phyloP scores from a whole-genome alignment of 495 filamentous ascomycete species.

The Penicillium desertorum region DNA sequence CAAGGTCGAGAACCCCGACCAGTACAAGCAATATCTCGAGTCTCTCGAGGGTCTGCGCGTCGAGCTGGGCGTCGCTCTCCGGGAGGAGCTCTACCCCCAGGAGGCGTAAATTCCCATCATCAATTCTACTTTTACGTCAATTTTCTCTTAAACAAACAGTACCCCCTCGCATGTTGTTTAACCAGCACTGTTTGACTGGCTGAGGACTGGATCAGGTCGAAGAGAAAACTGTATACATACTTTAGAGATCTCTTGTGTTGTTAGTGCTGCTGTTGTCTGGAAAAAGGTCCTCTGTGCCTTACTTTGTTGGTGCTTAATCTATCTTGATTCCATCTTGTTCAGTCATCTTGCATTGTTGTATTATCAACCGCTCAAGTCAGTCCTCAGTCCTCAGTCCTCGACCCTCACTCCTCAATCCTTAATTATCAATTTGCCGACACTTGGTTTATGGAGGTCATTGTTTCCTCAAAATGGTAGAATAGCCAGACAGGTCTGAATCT shows the following conservation, averaged over 20 bases:
- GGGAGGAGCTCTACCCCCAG: conserved; percentile 93
- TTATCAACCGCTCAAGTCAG: conserved; percentile 10
- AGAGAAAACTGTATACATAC: conserved; percentile 53
- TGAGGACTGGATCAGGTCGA: conserved; percentile 32
- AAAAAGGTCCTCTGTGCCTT: conserved; percentile 28
- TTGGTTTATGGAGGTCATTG: background rate
- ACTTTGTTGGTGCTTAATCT: conserved; percentile 30
- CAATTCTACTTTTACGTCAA: conserved; percentile 28
- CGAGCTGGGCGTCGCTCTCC: conserved; percentile 87
- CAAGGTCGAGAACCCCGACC: conserved; percentile 96
- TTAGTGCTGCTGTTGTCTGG: conserved; percentile 32
- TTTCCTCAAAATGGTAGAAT: background rate
- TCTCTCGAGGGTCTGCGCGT: conserved; percentile 89
- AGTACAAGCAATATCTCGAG: conserved; percentile 96
- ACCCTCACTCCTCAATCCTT: background rate
- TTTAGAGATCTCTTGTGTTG: conserved; percentile 42
- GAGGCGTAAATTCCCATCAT: conserved; percentile 48
- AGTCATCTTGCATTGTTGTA: conserved; percentile 11
- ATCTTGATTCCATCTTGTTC: conserved; percentile 25
- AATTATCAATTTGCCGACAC: background rate
- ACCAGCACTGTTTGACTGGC: conserved; percentile 20
- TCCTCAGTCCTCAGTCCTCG: conserved; percentile 5
- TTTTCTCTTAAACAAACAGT: conserved; percentile 27
- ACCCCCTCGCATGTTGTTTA: conserved; percentile 20
- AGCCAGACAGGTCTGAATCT: background rate